phyloP scores from a whole-genome alignment of 257 asterid genomes.

The Knoxia roxburghii region DNA sequence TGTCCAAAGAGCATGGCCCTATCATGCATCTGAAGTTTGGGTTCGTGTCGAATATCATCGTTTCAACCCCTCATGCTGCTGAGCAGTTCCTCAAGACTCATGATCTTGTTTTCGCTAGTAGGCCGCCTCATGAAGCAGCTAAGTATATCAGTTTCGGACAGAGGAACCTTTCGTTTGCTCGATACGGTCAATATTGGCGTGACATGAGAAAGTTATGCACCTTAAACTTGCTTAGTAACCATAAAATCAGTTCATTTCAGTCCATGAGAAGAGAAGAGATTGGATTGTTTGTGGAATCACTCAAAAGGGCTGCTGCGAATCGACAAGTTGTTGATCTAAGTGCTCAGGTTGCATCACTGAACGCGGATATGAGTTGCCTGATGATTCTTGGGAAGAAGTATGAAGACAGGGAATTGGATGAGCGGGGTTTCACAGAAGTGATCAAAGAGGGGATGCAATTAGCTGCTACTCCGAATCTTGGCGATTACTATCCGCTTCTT shows the following conservation, averaged over 20 bases:
- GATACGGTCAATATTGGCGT: conserved; percentile 54
- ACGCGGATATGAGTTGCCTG: conserved; percentile 40
- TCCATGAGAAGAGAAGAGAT: conserved; percentile 40
- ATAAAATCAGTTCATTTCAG: conserved; percentile 35
- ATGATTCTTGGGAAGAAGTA: conserved; percentile 54
- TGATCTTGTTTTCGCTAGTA: conserved; percentile 40
- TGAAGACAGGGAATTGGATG: conserved; percentile 35
- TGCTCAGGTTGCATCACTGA: conserved; percentile 26
- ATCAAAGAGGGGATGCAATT: conserved; percentile 38
- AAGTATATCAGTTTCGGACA: conserved; percentile 38
- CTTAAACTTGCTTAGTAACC: conserved; percentile 36
- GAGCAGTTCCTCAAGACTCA: conserved; percentile 44
- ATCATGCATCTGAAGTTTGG: conserved; percentile 46
- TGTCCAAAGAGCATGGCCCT: conserved; percentile 41
- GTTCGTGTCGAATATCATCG: conserved; percentile 28
- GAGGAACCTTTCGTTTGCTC: conserved; percentile 25
- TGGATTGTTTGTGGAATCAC: conserved; percentile 23
- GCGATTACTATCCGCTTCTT: conserved; percentile 39
- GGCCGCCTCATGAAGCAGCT: conserved; percentile 48
- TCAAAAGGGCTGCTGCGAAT: conserved; percentile 18
- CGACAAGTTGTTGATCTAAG: conserved; percentile 32
- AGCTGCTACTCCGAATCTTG: conserved; percentile 39
- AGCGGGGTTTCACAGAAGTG: conserved; percentile 43
- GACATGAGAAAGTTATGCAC: conserved; percentile 50
- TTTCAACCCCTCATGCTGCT: conserved; percentile 46